phyloP scores from a whole-genome alignment of 169 alveolate genomes.

The Plasmodium malariae region DNA sequence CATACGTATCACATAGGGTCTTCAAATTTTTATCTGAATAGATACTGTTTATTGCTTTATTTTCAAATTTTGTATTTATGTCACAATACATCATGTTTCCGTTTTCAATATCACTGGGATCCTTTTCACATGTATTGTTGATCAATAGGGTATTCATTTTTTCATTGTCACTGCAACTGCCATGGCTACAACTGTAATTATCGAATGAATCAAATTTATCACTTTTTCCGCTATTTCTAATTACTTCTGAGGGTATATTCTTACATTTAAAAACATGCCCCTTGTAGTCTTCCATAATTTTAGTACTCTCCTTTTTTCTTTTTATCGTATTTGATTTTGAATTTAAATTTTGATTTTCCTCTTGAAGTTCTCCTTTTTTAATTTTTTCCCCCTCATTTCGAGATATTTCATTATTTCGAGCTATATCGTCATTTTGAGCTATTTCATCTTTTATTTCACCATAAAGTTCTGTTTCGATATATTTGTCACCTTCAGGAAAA shows the following conservation, averaged over 20 bases:
- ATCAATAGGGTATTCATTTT: background rate
- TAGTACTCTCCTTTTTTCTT: background rate
- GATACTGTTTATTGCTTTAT: background rate
- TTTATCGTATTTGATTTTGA: background rate
- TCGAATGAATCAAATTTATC: too few relatives aligned
- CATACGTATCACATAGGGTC: background rate
- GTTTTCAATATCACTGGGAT: background rate
- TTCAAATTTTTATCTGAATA: background rate
- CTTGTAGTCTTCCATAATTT: background rate
- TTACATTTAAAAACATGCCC: background rate
- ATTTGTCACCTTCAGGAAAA: too few relatives aligned
- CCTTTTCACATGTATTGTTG: background rate
- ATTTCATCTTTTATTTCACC: too few relatives aligned
- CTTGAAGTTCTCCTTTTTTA: too few relatives aligned
- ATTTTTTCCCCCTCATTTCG: too few relatives aligned
- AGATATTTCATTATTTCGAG: too few relatives aligned
- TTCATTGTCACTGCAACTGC: conserved; percentile 1
- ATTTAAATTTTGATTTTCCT: too few relatives aligned
- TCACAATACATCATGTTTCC: background rate
- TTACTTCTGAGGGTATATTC: background rate
- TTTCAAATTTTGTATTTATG: background rate
- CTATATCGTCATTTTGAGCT: too few relatives aligned
- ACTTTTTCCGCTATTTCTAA: too few relatives aligned
- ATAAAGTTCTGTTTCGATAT: too few relatives aligned
- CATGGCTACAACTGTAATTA: too few relatives aligned